Evolutionary conservation across 495 filamentous ascomycete genomes (phyloP).

Genomic region (Penicillium waksmanii): DNA sequence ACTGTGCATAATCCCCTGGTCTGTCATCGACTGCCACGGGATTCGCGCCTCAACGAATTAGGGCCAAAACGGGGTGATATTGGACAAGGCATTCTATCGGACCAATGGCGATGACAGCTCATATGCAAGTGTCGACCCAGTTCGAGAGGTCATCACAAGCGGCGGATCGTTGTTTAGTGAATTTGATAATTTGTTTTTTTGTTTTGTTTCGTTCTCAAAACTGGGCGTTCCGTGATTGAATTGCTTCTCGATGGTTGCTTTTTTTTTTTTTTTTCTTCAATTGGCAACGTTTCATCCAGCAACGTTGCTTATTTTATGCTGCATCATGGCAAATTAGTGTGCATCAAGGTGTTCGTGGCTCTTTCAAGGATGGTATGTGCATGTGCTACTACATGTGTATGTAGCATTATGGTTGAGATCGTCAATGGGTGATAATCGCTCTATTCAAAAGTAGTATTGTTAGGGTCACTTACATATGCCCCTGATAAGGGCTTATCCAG

Average conservation of each 20-base stretch:
- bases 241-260: neutral
- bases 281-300: neutral
- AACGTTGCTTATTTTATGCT: neutral
- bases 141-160: neutral
- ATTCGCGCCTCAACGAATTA: neutral
- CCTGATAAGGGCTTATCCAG: too few relatives aligned
- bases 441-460: too few relatives aligned
- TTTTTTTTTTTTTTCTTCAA: neutral
- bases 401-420: neutral
- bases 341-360: neutral
- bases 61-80: neutral
- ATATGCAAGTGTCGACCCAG: neutral
- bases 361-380: neutral
- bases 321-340: neutral
- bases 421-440: neutral
- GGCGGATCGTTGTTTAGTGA: neutral
- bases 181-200: neutral
- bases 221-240: neutral
- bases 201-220: neutral
- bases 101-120: neutral
- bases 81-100: neutral
- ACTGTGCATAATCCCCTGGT: neutral
- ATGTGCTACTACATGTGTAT: neutral
- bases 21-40: neutral
- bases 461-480: too few relatives aligned